These are phyloP conservation scores for Pilasporangium apinafurcum DNA, from an alignment of 352 stramenopile genomes.

Conservation along the genomic window DNA sequence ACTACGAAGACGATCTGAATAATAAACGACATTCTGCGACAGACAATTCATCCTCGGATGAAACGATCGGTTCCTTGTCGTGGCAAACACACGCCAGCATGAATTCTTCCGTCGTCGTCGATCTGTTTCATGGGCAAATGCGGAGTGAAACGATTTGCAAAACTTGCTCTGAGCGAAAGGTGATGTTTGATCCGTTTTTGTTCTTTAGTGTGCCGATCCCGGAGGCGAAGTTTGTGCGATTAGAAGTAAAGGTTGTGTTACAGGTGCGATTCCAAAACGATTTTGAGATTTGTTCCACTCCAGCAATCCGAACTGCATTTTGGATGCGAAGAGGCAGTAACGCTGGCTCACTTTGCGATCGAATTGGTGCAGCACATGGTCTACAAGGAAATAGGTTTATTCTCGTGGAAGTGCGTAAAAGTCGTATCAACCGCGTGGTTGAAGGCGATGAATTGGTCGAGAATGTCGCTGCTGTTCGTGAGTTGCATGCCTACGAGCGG, in stretches of 20 bases:
- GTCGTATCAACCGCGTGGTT: slow-evolving; percentile 72
- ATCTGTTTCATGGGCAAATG: slow-evolving; percentile 95
- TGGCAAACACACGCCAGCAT: slow-evolving; percentile 90
- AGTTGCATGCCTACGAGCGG: slow-evolving; percentile 60
- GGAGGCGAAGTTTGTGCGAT: slow-evolving; percentile 59
- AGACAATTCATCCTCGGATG: slow-evolving; percentile 36
- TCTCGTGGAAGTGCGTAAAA: slow-evolving; percentile 56
- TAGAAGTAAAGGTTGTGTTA: slow-evolving; percentile 59
- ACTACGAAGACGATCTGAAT: not conserved
- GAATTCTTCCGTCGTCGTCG: slow-evolving; percentile 95
- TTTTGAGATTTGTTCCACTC: not conserved
- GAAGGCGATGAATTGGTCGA: slow-evolving; percentile 54
- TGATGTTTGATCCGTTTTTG: slow-evolving; percentile 96
- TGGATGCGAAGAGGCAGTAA: slow-evolving; percentile 50
- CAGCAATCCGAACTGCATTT: slow-evolving; percentile 13
- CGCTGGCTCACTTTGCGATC: slow-evolving; percentile 34
- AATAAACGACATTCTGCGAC: not conserved
- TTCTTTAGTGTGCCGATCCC: slow-evolving; percentile 95
- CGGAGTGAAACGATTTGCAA: slow-evolving; percentile 92
- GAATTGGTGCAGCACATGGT: slow-evolving; percentile 30
- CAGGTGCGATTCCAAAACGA: slow-evolving; percentile 31
- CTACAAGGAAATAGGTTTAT: slow-evolving; percentile 47
- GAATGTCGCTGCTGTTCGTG: slow-evolving; percentile 21
- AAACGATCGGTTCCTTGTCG: slow-evolving; percentile 78
- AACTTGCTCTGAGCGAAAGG: slow-evolving; percentile 89